A percentile compares a stretch with the other conserved stretches of the same genome.
Conservation (phyloP, 2,329 filamentous ascomycete species). For the Rhinocladiella similis region DNA sequence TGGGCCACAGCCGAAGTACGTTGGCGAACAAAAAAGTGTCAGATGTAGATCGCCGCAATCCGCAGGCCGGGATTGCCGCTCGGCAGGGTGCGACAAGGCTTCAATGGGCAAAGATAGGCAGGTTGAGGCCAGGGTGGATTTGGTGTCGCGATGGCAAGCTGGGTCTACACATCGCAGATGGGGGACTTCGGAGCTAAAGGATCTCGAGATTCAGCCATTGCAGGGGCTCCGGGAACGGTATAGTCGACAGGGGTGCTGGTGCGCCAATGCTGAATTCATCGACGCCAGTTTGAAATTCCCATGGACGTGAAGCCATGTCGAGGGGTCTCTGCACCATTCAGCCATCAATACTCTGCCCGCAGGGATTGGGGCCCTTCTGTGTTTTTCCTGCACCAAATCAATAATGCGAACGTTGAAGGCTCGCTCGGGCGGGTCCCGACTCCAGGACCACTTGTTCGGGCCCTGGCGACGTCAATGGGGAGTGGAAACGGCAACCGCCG, state of each 20-base stretch:
- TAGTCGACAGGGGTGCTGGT: neutral
- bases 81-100: conserved; percentile 13
- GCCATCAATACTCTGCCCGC: neutral
- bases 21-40: conserved; percentile 11
- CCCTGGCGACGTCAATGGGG: too few relatives aligned
- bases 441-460: too few relatives aligned
- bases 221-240: neutral
- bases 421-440: too few relatives aligned
- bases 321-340: neutral
- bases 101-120: conserved; percentile 5
- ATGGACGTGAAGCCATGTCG: neutral
- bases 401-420: too few relatives aligned
- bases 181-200: conserved; percentile 1
- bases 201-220: conserved; percentile 1
- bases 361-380: too few relatives aligned
- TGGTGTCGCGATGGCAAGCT: neutral
- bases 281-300: neutral
- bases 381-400: too few relatives aligned
- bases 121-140: neutral
- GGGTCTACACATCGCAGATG: neutral
- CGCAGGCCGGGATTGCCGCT: conserved; percentile 22
- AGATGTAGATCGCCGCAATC: conserved; percentile 26
- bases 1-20: conserved; percentile 9
- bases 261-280: neutral
- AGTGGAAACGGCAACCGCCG: too few relatives aligned